phyloP scores from a whole-genome alignment of 441 rosid genomes.

The Lepidium campestre region DNA sequence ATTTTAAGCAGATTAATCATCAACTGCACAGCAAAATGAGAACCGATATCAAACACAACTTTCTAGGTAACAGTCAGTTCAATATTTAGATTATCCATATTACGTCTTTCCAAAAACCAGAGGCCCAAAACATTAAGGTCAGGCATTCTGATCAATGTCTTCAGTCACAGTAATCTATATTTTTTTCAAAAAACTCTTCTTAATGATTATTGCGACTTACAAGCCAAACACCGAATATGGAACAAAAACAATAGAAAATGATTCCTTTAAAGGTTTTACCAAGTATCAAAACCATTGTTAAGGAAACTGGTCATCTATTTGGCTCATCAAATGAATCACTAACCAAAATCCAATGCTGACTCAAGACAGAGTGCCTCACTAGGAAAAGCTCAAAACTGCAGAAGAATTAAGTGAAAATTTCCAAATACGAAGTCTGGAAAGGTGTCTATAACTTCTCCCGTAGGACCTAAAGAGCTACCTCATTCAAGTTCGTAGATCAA shows the following conservation, averaged over 20 bases:
- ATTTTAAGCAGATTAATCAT: conserved; percentile 84
- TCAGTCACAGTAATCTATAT: neutral
- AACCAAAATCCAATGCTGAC: neutral
- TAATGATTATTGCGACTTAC: neutral
- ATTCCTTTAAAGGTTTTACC: neutral
- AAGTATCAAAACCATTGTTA: neutral
- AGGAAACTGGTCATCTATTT: neutral
- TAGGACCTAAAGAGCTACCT: neutral
- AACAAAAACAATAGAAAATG: neutral
- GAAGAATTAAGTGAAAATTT: too few relatives aligned
- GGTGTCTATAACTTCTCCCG: too few relatives aligned
- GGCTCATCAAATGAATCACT: neutral
- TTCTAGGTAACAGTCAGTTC: conserved; percentile 3
- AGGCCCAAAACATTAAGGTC: neutral
- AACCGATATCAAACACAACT: conserved; percentile 23
- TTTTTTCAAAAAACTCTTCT: neutral
- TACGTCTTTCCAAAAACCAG: neutral
- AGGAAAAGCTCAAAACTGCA: neutral
- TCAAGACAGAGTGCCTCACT: neutral
- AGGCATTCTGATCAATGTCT: neutral
- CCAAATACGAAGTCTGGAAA: too few relatives aligned
- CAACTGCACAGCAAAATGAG: conserved; percentile 53
- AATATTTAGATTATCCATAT: neutral
- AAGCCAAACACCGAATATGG: conserved; percentile 5
- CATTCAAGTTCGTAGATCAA: neutral